These are phyloP conservation scores for Agarophyton chilense DNA, from an alignment of 23 red algal genomes.

Conservation along the genomic window DNA sequence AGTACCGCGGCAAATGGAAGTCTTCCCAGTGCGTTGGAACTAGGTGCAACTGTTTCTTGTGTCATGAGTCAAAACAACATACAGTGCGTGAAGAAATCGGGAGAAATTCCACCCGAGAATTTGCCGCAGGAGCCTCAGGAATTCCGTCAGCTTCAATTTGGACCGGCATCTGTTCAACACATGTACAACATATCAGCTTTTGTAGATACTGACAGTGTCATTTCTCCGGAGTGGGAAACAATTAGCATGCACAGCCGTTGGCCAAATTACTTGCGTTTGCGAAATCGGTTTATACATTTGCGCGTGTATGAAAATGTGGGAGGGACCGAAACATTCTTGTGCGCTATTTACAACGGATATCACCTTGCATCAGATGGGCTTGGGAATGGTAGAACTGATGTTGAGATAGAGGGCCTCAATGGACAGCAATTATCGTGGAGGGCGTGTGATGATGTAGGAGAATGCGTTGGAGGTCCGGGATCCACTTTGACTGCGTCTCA, in stretches of 20 bases:
- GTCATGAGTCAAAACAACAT: slow-evolving; percentile 24
- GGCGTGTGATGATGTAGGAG: slow-evolving; percentile 34
- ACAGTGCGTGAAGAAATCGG: slow-evolving; percentile 6
- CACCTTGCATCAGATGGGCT: slow-evolving; percentile 4
- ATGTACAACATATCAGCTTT: slow-evolving; percentile 9
- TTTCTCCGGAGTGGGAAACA: neutral
- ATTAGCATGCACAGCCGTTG: slow-evolving; percentile 5
- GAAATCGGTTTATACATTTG: slow-evolving; percentile 18
- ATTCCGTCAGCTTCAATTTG: slow-evolving; percentile 40
- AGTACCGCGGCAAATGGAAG: slow-evolving; percentile 20
- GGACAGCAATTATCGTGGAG: slow-evolving; percentile 12
- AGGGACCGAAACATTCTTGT: slow-evolving; percentile 17
- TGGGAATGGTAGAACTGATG: neutral
- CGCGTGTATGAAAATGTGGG: slow-evolving; percentile 31
- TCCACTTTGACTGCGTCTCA: neutral
- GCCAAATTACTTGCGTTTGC: slow-evolving; percentile 8
- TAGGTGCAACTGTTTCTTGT: slow-evolving; percentile 1
- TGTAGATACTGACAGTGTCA: slow-evolving; percentile 1
- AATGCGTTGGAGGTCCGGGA: neutral
- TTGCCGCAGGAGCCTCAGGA: neutral
- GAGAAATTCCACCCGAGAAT: neutral
- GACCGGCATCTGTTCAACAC: neutral
- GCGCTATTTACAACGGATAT: slow-evolving; percentile 49
- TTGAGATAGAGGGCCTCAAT: slow-evolving; percentile 5
- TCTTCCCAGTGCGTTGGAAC: neutral